These are phyloP conservation scores for Sclerotinia minor DNA, from an alignment of 2,329 filamentous ascomycete species.

Conservation along the genomic window DNA sequence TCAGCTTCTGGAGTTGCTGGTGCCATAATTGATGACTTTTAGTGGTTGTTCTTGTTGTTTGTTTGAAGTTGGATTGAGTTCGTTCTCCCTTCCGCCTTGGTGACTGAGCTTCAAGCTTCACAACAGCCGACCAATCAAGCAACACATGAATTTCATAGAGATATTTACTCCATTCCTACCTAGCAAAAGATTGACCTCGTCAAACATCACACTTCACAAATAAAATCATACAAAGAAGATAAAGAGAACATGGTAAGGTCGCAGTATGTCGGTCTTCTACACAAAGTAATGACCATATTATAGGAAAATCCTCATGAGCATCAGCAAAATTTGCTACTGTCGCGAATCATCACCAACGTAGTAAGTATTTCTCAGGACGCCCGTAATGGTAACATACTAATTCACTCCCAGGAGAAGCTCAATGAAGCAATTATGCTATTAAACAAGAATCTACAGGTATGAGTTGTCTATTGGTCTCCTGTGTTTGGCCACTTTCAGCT, in stretches of 20 bases:
- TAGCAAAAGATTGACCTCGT: background rate
- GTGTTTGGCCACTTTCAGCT: background rate
- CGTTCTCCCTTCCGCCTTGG: conserved; percentile 5
- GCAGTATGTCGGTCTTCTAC: background rate
- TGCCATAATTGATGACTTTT: conserved; percentile 33
- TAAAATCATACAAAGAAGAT: background rate
- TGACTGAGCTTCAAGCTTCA: conserved; percentile 16
- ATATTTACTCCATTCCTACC: background rate
- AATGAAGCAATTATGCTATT: conserved; percentile 91
- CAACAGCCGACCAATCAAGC: conserved; percentile 16
- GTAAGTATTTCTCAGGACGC: conserved; percentile 54
- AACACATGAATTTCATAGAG: background rate
- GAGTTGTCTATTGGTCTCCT: conserved; percentile 20
- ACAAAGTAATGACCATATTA: conserved; percentile 9
- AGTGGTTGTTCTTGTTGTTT: conserved; percentile 16
- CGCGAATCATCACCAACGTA: conserved; percentile 95
- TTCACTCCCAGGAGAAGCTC: conserved; percentile 75
- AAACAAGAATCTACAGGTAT: conserved; percentile 87
- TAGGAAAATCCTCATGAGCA: conserved; percentile 96
- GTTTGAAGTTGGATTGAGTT: conserved; percentile 7
- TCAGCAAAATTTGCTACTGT: conserved; percentile 89
- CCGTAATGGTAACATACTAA: conserved; percentile 1
- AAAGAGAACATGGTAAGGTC: conserved; percentile 29
- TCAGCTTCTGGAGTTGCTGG: conserved; percentile 46
- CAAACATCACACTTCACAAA: conserved; percentile 5